Evolutionary conservation across 2,329 filamentous ascomycete genomes (phyloP).

Genomic region (Aspergillus fischeri): DNA sequence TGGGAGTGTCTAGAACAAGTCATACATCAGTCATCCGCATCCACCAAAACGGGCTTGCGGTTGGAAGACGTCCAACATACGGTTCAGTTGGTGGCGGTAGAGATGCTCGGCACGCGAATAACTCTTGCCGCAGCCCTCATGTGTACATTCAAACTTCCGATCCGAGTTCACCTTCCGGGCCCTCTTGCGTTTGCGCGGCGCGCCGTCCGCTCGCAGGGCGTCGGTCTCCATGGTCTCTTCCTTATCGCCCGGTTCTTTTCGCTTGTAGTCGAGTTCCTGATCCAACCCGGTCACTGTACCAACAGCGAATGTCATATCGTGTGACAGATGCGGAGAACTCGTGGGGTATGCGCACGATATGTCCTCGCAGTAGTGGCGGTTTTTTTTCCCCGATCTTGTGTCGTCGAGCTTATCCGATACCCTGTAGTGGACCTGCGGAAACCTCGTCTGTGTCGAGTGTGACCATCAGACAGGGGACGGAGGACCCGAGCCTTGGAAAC

Average conservation of each 20-base stretch:
- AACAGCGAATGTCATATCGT: slow-evolving; percentile 19
- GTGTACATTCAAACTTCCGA: slow-evolving; percentile 70
- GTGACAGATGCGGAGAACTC: background rate
- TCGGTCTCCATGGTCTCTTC: slow-evolving; percentile 7
- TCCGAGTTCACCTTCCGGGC: slow-evolving; percentile 44
- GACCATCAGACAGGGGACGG: slow-evolving; percentile 8
- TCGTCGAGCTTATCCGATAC: slow-evolving; percentile 8
- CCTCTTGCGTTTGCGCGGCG: slow-evolving; percentile 25
- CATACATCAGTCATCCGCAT: slow-evolving; percentile 9
- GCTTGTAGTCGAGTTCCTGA: slow-evolving; percentile 7
- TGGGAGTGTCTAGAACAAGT: slow-evolving; percentile 67
- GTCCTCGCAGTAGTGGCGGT: background rate
- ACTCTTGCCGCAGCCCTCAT: slow-evolving; percentile 79
- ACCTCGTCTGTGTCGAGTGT: slow-evolving; percentile 2
- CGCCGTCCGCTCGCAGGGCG: slow-evolving; percentile 9
- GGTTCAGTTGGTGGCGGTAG: slow-evolving; percentile 75
- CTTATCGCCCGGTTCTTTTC: slow-evolving; percentile 5
- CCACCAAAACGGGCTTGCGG: slow-evolving; percentile 1
- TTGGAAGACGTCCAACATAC: slow-evolving; percentile 46
- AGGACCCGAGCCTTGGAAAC: background rate
- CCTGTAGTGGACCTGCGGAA: slow-evolving; percentile 8
- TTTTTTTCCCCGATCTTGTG: background rate
- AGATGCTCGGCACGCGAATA: slow-evolving; percentile 58
- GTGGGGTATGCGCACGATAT: background rate
- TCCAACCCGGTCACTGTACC: slow-evolving; percentile 18